These are phyloP conservation scores for Lotmaria passim DNA, from an alignment of 208 protist genomes.

Conservation along the genomic window DNA sequence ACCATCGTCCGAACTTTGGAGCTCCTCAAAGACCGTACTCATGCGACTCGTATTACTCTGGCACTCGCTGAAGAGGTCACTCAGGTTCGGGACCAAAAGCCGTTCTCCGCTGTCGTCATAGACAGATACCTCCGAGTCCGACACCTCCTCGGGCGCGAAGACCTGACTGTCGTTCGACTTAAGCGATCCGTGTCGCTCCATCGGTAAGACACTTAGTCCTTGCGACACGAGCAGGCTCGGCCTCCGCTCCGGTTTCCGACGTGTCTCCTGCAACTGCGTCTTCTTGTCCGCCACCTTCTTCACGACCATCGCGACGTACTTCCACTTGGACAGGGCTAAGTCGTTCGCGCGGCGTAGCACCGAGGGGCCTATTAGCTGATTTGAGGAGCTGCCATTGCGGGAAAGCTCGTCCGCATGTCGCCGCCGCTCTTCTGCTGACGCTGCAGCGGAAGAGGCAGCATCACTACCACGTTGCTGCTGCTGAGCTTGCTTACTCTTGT, in stretches of 20 bases:
- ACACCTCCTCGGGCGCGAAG: background rate
- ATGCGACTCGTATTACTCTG: background rate
- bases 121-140: constrained; percentile 13
- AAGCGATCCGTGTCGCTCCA: background rate
- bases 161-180: background rate
- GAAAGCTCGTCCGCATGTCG: background rate
- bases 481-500: background rate
- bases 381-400: background rate
- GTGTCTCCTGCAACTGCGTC: constrained; percentile 2
- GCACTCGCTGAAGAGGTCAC: constrained; percentile 14
- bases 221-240: background rate
- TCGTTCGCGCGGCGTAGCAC: constrained; percentile 14
- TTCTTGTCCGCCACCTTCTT: constrained; percentile 19
- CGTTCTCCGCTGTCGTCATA: constrained; percentile 9
- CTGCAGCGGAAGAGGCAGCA: no score
- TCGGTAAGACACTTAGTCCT: background rate
- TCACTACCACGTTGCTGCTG: no score
- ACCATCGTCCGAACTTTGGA: background rate
- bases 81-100: constrained; percentile 18
- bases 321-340: constrained; percentile 16
- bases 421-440: background rate
- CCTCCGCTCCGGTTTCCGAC: background rate
- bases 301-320: constrained; percentile 11
- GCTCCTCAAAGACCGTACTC: background rate
- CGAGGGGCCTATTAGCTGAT: background rate